Evolutionary conservation across 305 asterid genomes (phyloP), one percentile per base, ranked within the genome.

Genomic region (Fraxinus latifolia): DNA sequence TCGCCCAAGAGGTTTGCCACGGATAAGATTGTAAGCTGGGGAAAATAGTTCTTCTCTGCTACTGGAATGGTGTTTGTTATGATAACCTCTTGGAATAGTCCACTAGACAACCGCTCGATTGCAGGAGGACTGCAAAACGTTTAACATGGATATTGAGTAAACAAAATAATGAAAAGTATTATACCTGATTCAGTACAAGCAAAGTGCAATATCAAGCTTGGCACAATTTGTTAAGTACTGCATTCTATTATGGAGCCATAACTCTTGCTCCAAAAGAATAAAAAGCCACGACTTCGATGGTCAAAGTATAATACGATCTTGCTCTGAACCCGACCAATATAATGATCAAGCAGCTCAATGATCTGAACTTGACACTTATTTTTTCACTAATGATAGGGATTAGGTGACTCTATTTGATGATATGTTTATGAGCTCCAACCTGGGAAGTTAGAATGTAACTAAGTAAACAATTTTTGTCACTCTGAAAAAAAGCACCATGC

Each of bases 11-110:
- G 99, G 88, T 95, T 95, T 75, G 97, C 98, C 23, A 95, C 95
- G 14, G 99, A 95, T 55, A 95, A 82, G 86, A 95, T 85, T 0
- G 98, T 95, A 74, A 95, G 94, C 91, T 95, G 97, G 17, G 97
- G 97, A 62, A 95, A 95, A 78, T 95, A 94, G 89, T 94, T 92
- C 80, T 89, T 86, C 85, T 95, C 99, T 17, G 93, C 85, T 78
- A 95, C 90, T 2, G 99, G 99, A 81, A 95, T 94, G 78, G 98
- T 95, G 89, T 95, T 95, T 39, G 99, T 95, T 78, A 95, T 83
- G 80, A 95, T 95, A 68, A 95, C 99, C 90, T 95, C 99, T 87
- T 95, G 99, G 85, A 95, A 94, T 36, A 95, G 89, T 74, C 99
- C 98, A 74, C 97, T 89, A 19, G 99, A 95, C 85, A 95, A 84